These are phyloP conservation scores for Dactylonectria estremocensis DNA, from an alignment of 2,329 filamentous ascomycete genomes.

Conservation along the genomic window DNA sequence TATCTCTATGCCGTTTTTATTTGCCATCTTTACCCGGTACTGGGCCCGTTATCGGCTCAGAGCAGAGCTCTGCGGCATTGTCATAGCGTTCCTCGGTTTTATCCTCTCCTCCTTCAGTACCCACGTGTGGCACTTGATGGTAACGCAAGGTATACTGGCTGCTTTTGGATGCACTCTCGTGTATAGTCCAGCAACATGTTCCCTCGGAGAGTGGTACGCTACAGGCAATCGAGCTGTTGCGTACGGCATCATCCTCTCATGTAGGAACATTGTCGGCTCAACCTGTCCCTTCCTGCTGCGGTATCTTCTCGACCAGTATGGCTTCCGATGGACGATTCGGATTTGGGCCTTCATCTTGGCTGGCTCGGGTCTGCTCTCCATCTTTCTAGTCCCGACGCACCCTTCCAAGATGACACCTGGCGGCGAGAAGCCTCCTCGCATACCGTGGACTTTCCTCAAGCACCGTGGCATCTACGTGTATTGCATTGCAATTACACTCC, in stretches of 20 bases:
- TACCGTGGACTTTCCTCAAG: slow-evolving; percentile 29
- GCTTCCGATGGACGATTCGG: slow-evolving; percentile 28
- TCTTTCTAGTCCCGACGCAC: slow-evolving; percentile 25
- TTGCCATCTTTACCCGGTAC: slow-evolving; percentile 31
- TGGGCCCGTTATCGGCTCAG: slow-evolving; percentile 30
- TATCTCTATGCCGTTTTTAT: slow-evolving; percentile 38
- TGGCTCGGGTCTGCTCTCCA: slow-evolving; percentile 18
- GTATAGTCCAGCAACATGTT: slow-evolving; percentile 34
- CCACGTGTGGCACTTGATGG: slow-evolving; percentile 33
- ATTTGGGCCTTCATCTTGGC: slow-evolving; percentile 29
- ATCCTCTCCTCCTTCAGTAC: slow-evolving; percentile 31
- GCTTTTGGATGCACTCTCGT: slow-evolving; percentile 34
- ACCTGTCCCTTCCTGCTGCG: slow-evolving; percentile 33
- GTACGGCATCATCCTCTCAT: slow-evolving; percentile 34
- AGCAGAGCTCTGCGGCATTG: slow-evolving; percentile 27
- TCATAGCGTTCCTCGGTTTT: slow-evolving; percentile 29
- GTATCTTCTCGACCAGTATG: slow-evolving; percentile 26
- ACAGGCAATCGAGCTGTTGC: slow-evolving; percentile 32
- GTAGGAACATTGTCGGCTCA: slow-evolving; percentile 34
- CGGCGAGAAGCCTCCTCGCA: neutral
- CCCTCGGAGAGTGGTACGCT: slow-evolving; percentile 37
- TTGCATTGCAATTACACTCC: slow-evolving; percentile 27
- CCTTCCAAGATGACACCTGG: slow-evolving; percentile 4
- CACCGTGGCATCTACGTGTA: slow-evolving; percentile 29
- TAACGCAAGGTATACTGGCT: slow-evolving; percentile 31